Base-by-base conservation (phyloP, 2,329 filamentous ascomycete genomes). In the Lachnellula suecica region DNA sequence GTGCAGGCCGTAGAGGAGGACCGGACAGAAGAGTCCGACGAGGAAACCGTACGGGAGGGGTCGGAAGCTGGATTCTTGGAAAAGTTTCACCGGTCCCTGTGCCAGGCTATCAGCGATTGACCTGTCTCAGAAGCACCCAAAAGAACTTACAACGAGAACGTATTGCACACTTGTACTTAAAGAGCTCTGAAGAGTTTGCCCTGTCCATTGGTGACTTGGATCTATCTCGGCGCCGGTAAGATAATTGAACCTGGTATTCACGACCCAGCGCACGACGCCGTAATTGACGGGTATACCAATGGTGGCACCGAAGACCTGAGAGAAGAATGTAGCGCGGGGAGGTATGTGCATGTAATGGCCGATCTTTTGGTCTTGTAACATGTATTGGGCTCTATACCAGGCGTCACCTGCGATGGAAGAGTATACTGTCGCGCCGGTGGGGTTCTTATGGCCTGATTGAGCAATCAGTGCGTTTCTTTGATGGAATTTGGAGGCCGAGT, bases 291-390 rank as follows among this genome's bases (percentile, higher is more conserved):
- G 81, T 6, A 85, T 73, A 4, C 81, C 82, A 38, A 85, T 70
- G 7, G 81, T 67, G 15, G 78, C 79, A 3, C 80, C 82, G 27
- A 84, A 81, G 4, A 85, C 71, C 59, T 85, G 82, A 1, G 79
- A 79, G 63, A 84, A 81, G 69, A 85, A 84, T 5, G 84, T 76
- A 0, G 76, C 71, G 11, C 78, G 76, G 2, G 82, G 82, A 0
- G 81, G 79, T 0, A 85, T 73, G 48, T 85, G 80, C 76, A 83
- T 82, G 58, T 84, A 85, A 58, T 84, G 81, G 0, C 81, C 82
- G n/a, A 85, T 82, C 61, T 84, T 82, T 62, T 81, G 79, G 60
- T 85, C 82, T 59, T 85, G 81, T 0, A 84, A 70, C 71, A 83
- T 81, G 20, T 75, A 72, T 57, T 81, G 78, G 0, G 79, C 78